Conservation (phyloP, 306 rosid species). For the Gleditsia sinensis region DNA sequence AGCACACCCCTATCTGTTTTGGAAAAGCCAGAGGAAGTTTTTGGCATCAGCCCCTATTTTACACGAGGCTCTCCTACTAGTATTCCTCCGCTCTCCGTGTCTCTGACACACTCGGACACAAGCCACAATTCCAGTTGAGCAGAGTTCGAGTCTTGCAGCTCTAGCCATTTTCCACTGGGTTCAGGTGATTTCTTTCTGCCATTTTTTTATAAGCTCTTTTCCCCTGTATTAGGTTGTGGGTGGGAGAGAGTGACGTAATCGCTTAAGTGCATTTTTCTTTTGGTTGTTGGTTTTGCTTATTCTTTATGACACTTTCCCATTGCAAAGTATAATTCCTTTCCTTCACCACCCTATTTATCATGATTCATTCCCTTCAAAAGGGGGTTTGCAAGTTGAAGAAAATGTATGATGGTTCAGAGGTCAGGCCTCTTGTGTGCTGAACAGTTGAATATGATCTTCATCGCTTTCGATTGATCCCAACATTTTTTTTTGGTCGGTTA, state of each 20-base stretch:
- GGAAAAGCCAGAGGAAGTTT: conserved; percentile 57
- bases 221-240: not conserved
- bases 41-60: conserved; percentile 44
- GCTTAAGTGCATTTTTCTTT: not conserved
- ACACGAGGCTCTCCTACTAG: conserved; percentile 26
- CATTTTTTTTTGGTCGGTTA: conserved; percentile 4
- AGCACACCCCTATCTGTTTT: conserved; percentile 76
- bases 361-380: not conserved
- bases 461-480: not conserved
- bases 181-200: conserved; percentile 42
- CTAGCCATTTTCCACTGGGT: conserved; percentile 41
- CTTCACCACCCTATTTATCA: not conserved
- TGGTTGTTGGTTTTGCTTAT: conserved; percentile 4
- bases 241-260: not conserved
- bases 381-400: conserved; percentile 1
- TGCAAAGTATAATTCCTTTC: not conserved
- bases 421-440: conserved; percentile 4
- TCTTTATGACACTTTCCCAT: not conserved
- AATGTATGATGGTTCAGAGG: conserved; percentile 16
- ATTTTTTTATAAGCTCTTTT: not conserved
- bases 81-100: conserved; percentile 13
- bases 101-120: conserved; percentile 28
- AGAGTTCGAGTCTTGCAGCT: conserved; percentile 36
- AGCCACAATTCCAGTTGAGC: conserved; percentile 26
- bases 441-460: not conserved